These are phyloP conservation scores for Thelonectria rubi DNA, from an alignment of 2,329 filamentous ascomycete species.

Conservation along the genomic window DNA sequence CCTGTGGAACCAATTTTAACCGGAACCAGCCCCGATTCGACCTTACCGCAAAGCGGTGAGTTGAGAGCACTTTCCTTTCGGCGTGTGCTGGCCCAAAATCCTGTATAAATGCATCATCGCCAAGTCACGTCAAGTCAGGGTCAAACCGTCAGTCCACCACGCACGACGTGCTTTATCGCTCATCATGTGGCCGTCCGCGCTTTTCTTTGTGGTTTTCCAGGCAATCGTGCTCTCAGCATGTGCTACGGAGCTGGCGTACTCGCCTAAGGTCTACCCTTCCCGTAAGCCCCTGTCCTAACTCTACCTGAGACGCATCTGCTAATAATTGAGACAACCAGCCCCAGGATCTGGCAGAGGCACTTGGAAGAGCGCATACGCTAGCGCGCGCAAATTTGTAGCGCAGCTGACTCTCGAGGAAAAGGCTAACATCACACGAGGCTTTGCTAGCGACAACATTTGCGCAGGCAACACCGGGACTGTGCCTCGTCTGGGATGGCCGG, in stretches of 20 bases:
- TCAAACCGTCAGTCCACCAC: too few relatives aligned
- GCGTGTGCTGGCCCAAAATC: too few relatives aligned
- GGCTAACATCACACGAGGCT: constrained; percentile 60
- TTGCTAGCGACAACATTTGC: constrained; percentile 60
- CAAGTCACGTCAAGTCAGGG: too few relatives aligned
- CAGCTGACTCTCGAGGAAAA: constrained; percentile 75
- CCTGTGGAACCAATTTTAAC: too few relatives aligned
- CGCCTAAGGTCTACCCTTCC: constrained; percentile 23
- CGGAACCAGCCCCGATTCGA: too few relatives aligned
- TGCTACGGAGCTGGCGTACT: not conserved
- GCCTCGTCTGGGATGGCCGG: constrained; percentile 55
- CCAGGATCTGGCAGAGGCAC: constrained; percentile 35
- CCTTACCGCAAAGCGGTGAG: too few relatives aligned
- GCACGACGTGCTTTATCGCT: too few relatives aligned
- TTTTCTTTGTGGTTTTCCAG: too few relatives aligned
- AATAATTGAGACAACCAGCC: constrained; percentile 20
- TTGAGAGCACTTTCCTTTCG: too few relatives aligned
- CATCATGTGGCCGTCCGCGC: too few relatives aligned
- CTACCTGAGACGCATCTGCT: not conserved
- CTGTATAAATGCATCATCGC: too few relatives aligned
- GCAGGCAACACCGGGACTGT: constrained; percentile 58
- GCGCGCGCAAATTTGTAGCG: constrained; percentile 64
- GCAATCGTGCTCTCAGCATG: too few relatives aligned
- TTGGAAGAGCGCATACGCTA: constrained; percentile 68
- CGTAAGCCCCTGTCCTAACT: constrained; percentile 26